These are phyloP conservation scores for Chaetomium tenue DNA, from an alignment of 495 filamentous ascomycete species.

Conservation along the genomic window DNA sequence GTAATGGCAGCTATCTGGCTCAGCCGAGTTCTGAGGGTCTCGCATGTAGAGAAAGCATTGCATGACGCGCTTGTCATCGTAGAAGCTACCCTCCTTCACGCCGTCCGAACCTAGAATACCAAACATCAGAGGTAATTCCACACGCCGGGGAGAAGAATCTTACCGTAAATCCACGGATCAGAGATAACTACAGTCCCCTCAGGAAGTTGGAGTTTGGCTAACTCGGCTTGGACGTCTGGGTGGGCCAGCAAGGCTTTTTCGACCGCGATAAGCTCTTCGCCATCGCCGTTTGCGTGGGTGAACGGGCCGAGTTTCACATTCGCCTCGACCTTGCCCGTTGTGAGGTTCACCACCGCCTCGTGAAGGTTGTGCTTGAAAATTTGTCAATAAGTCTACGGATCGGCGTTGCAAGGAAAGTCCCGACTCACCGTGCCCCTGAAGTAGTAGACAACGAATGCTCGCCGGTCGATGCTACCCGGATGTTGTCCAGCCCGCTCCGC, in stretches of 20 bases:
- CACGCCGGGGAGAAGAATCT: slow-evolving; percentile 9
- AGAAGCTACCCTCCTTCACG: slow-evolving; percentile 54
- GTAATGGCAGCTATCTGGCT: slow-evolving; percentile 74
- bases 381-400: neutral
- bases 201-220: slow-evolving; percentile 64
- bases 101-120: slow-evolving; percentile 55
- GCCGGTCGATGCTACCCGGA: slow-evolving; percentile 46
- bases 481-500: slow-evolving; percentile 30
- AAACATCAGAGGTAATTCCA: neutral
- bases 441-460: slow-evolving; percentile 61
- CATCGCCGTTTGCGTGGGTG: slow-evolving; percentile 57
- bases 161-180: slow-evolving; percentile 75
- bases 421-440: slow-evolving; percentile 57
- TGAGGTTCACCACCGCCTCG: slow-evolving; percentile 62
- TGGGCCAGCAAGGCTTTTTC: slow-evolving; percentile 59
- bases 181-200: slow-evolving; percentile 58
- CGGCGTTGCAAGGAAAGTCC: neutral
- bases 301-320: slow-evolving; percentile 59
- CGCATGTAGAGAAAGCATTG: slow-evolving; percentile 68
- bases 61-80: slow-evolving; percentile 56
- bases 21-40: slow-evolving; percentile 54
- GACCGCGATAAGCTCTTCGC: slow-evolving; percentile 57
- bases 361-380: slow-evolving; percentile 59
- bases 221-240: slow-evolving; percentile 57
- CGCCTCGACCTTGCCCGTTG: slow-evolving; percentile 51